Base-by-base conservation (phyloP, 495 filamentous ascomycete species). In the Apodospora peruviana region DNA sequence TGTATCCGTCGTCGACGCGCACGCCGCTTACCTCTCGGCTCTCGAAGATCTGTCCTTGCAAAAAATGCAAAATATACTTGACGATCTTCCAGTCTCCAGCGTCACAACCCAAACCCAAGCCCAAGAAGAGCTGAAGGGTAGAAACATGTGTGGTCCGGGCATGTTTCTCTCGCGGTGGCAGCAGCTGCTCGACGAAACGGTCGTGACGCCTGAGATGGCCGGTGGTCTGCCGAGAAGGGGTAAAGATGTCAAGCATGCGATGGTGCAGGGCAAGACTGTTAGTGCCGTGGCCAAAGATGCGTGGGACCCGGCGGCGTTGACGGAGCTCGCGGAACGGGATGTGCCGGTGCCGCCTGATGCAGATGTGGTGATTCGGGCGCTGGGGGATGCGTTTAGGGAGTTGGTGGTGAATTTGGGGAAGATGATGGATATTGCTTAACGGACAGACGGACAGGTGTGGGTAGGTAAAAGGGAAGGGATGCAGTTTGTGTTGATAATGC, bases 151-250 rank as follows among this genome's bases (percentile, higher is more conserved):
- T 9, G 82, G 82, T 0, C 83, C 84, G 9, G 84, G 83, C 0
- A 76, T 80, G 41, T 87, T 79, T 55, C 71, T 86, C 35, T 67
- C 72, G 0, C 71, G 77, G 34, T 87, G 84, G 84, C 78, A 86
- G 59, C 55, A 72, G 16, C 65, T 85, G 7, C 67, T 87, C 20
- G 78, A 87, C 55, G 59, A 65, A 5, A 82, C 82, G 0, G 45
- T 70, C 14, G 74, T 87, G 17, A 83, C 78, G 8, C 83, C 83
- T 5, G 70, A 61, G 1, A 57, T 55, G 10, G 59, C 64, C 0
- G 56, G 56, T 14, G 79, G 77, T 0, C 55, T 57, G 11, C 55
- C 79, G 0, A 61, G 81, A n/a, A 62, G 45, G n/a, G 82, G 78
- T 2, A 70, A 62, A 42, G 75, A 73, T 14, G 69, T 76, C 5